These are phyloP conservation scores for Elsinoe arachidis DNA, from an alignment of 2,329 filamentous ascomycete species.

Conservation along the genomic window DNA sequence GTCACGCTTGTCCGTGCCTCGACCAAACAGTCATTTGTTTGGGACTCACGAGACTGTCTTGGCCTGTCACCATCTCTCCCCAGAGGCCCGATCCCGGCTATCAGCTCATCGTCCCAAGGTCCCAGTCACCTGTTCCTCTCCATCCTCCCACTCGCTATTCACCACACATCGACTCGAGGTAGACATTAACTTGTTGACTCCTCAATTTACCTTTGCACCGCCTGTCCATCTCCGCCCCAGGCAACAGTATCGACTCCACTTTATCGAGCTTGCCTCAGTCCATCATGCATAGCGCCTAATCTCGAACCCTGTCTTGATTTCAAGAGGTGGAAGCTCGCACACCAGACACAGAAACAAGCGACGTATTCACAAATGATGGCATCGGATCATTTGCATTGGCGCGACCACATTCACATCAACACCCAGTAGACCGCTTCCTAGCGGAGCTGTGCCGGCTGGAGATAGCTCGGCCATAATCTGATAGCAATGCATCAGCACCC, in stretches of 20 bases:
- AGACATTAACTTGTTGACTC: conserved; percentile 11
- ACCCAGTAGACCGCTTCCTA: background rate
- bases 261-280: conserved; percentile 9
- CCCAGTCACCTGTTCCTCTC: background rate
- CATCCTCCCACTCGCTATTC: background rate
- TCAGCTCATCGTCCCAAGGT: background rate
- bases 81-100: background rate
- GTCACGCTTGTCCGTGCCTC: conserved; percentile 2
- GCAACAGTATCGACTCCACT: background rate
- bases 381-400: conserved; percentile 7
- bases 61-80: background rate
- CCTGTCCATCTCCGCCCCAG: background rate
- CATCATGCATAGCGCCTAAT: conserved; percentile 12
- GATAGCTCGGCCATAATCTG: background rate
- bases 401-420: conserved; percentile 10
- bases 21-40: conserved; percentile 7
- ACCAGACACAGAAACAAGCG: background rate
- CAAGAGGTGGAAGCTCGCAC: background rate
- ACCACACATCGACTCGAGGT: conserved; percentile 2
- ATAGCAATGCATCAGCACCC: conserved; percentile 79
- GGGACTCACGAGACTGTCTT: conserved; percentile 4
- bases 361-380: conserved; percentile 5
- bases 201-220: background rate
- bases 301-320: background rate
- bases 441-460: background rate